Conservation (phyloP, 306 rosid genomes). For the Pyrus betulifolia region DNA sequence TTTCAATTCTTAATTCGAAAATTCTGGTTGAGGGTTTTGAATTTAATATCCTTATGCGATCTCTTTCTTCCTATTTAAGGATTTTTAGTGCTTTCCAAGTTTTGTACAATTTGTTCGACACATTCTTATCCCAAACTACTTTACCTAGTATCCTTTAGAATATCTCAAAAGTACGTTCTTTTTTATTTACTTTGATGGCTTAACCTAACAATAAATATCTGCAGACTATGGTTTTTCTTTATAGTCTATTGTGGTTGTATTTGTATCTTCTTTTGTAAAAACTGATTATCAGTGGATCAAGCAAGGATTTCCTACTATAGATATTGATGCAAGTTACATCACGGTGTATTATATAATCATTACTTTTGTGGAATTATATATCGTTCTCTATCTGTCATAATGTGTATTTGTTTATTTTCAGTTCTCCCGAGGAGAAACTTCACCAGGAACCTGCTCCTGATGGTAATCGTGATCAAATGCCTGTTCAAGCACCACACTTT, state of each 20-base stretch:
- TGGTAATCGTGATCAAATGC: constrained; percentile 47
- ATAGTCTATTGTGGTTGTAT: background rate
- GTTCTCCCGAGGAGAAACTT: constrained; percentile 74
- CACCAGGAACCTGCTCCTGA: constrained; percentile 42
- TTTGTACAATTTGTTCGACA: background rate
- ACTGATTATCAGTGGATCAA: background rate
- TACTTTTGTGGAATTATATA: background rate
- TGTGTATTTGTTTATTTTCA: constrained; percentile 25
- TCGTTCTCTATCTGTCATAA: background rate
- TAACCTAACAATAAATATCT: background rate
- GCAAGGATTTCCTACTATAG: background rate
- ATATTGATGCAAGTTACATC: background rate
- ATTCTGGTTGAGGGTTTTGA: background rate
- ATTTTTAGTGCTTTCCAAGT: background rate
- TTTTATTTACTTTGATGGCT: background rate
- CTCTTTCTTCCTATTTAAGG: background rate
- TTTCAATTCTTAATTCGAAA: background rate
- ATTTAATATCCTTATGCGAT: background rate
- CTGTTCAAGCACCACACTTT: constrained; percentile 38
- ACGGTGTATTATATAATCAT: background rate
- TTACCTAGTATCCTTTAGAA: background rate
- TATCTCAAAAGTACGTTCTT: background rate
- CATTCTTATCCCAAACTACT: background rate
- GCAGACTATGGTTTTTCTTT: background rate
- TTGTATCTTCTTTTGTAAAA: background rate